phyloP scores from a whole-genome alignment of 2,329 filamentous ascomycete species.

The Knoxdaviesia proteae region DNA sequence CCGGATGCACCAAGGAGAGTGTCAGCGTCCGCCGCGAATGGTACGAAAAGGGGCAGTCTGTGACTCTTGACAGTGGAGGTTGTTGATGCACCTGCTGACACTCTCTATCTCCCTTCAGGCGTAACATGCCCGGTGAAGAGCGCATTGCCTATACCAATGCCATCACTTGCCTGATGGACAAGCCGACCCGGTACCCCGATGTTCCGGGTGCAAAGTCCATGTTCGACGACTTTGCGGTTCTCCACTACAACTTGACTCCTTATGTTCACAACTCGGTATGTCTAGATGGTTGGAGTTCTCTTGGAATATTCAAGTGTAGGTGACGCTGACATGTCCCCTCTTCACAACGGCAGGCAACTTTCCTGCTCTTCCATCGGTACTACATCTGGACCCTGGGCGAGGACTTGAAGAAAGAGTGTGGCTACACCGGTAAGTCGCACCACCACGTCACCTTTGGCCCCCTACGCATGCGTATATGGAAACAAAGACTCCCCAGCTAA shows the following conservation, averaged over 20 bases:
- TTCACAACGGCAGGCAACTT: slow-evolving; percentile 8
- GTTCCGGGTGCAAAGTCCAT: slow-evolving; percentile 6
- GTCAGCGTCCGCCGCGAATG: slow-evolving; percentile 9
- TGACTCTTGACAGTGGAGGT: not conserved
- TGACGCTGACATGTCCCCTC: not conserved
- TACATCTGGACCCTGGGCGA: slow-evolving; percentile 12
- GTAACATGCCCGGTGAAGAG: slow-evolving; percentile 8
- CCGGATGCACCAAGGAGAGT: slow-evolving; percentile 9
- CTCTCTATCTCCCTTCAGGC: slow-evolving; percentile 2
- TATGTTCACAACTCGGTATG: slow-evolving; percentile 8
- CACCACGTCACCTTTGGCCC: not conserved
- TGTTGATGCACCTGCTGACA: too few species aligned
- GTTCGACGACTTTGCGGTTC: slow-evolving; percentile 12
- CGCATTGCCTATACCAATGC: slow-evolving; percentile 10
- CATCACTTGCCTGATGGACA: slow-evolving; percentile 9
- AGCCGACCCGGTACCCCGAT: slow-evolving; percentile 8
- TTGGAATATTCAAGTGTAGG: too few species aligned
- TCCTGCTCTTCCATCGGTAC: slow-evolving; percentile 13
- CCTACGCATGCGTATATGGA: too few species aligned
- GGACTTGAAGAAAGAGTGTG: slow-evolving; percentile 12
- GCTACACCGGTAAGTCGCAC: slow-evolving; percentile 12
- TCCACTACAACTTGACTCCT: slow-evolving; percentile 12
- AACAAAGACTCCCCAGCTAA: not conserved
- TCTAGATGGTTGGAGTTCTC: too few species aligned
- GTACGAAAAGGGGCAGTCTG: slow-evolving; percentile 2